These are phyloP conservation scores for Scheffersomyces titani DNA, from an alignment of 1,139 yeast species.

Conservation along the genomic window DNA sequence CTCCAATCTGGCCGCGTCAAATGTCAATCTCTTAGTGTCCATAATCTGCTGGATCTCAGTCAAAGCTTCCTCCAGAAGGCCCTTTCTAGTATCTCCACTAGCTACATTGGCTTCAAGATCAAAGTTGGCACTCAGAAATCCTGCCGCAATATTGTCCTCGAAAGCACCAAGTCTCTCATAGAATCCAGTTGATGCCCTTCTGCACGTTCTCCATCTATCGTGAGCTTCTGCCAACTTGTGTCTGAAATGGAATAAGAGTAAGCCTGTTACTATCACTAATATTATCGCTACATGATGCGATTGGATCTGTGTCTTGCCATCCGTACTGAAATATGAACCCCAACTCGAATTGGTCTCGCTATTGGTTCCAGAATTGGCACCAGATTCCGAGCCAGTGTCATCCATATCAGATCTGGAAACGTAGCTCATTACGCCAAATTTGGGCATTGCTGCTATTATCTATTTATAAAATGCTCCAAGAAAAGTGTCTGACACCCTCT, in stretches of 20 bases:
- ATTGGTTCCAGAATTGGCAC: background rate
- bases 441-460: background rate
- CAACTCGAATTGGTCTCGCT: background rate
- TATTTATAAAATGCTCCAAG: background rate
- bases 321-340: background rate
- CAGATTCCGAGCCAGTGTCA: no score
- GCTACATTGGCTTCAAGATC: constrained; percentile 51
- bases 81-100: constrained; percentile 56
- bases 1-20: constrained; percentile 70
- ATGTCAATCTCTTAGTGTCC: constrained; percentile 48
- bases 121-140: constrained; percentile 62
- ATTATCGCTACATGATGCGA: constrained; percentile 4
- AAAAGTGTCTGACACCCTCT: background rate
- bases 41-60: constrained; percentile 53
- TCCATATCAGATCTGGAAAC: background rate
- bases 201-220: constrained; percentile 14
- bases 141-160: constrained; percentile 62
- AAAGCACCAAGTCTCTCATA: constrained; percentile 36
- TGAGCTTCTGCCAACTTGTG: constrained; percentile 14
- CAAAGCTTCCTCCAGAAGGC: constrained; percentile 60
- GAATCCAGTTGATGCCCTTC: constrained; percentile 6
- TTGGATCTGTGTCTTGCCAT: constrained; percentile 2
- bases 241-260: constrained; percentile 15
- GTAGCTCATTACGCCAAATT: background rate
- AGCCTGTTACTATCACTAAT: constrained; percentile 3